Percentiles rank a stretch among this genome's conserved stretches.
Conservation (phyloP, 805 yeast species). For the Schizosaccharomyces pombe region DNA sequence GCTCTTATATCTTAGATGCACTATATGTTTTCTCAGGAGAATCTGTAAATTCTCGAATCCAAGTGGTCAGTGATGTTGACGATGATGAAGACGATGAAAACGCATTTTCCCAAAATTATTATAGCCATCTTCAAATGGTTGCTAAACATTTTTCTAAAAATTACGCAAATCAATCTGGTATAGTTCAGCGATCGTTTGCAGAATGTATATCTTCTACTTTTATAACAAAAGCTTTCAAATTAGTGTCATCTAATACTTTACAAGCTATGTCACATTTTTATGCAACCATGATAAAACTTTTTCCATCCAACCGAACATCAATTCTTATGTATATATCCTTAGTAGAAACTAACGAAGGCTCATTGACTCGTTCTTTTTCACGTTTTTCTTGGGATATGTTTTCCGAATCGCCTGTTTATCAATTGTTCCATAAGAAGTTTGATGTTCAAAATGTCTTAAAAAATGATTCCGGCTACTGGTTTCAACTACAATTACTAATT, state of each 20-base stretch:
- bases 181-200: neutral
- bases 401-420: neutral
- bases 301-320: neutral
- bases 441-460: neutral
- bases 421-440: neutral
- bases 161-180: neutral
- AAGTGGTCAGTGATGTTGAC: neutral
- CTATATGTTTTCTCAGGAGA: neutral
- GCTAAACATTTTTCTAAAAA: neutral
- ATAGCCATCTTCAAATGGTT: neutral
- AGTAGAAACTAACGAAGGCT: neutral
- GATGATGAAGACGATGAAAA: neutral
- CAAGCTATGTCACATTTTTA: neutral
- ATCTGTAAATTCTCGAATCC: neutral
- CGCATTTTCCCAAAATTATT: neutral
- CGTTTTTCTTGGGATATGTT: neutral
- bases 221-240: neutral
- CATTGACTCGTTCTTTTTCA: neutral
- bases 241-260: neutral
- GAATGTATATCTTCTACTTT: neutral
- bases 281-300: neutral
- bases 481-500: conserved; percentile 26
- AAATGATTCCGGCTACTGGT: conserved; percentile 8
- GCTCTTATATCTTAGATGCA: neutral
- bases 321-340: neutral